Base-by-base conservation (phyloP, 352 stramenopile genomes). In the Globisporangium nunn region DNA sequence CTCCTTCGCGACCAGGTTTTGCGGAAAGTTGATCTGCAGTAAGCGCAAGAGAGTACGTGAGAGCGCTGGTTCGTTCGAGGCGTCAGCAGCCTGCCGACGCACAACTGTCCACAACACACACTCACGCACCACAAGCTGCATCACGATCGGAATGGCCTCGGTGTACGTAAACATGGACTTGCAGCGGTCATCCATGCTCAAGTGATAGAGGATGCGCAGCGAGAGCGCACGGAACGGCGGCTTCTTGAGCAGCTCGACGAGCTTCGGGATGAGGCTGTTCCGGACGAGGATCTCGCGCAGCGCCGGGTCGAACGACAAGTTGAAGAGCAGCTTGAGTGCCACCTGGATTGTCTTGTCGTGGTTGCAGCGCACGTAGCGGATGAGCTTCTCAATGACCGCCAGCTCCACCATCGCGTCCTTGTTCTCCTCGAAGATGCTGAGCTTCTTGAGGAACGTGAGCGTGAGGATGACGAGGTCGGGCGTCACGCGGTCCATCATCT, bases 81-180 rank as follows among this genome's bases (percentile, higher is more conserved):
- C 5, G 6, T 10, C 8, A 40, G 10, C 3, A 8, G 6, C n/a
- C 23, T 23, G 23, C 23, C 41, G 14, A 3, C 1, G 14, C 41
- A n/a, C 41, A 47, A 35, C 31, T 28, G 41, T 6, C 5, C 6
- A 17, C 15, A 1, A n/a, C 40, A 45, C 23, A 23, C 23, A 1
- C 4, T 6, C 14, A 65, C 71, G 8, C 56, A 80, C 71, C 55
- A 98, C 76, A 23, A 98, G 77, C 52, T 98, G 83, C 79, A 98
- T 95, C 31, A 98, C 78, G 61, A 97, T 95, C 30, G 86, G 87
- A 12, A 98, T 92, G n/a, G 94, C 81, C 43, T 98, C 92, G 6
- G 92, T 97, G 66, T 97, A 96, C 6, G 88, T 92, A 62, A 98
- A 97, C 81, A 98, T 96, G 33, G 87, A 87, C 72, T 96, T 97